Conservation (phyloP, 2,329 filamentous ascomycete genomes). For the Alternaria metachromatica region DNA sequence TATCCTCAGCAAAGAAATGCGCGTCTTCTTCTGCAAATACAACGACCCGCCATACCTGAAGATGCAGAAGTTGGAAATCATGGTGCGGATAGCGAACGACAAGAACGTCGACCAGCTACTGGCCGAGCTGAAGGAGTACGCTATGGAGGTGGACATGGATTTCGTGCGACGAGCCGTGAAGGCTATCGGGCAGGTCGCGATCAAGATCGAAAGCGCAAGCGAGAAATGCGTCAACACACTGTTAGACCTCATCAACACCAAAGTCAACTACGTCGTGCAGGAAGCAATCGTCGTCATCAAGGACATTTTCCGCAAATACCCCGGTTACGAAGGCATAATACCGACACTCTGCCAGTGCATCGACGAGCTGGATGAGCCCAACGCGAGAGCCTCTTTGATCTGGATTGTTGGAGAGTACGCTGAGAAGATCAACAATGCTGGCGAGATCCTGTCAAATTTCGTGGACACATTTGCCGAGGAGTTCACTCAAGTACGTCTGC, state of each 20-base stretch:
- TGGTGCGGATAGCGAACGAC: constrained; percentile 98
- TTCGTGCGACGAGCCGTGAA: constrained; percentile 93
- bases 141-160: constrained; percentile 98
- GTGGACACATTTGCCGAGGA: constrained; percentile 96
- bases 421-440: constrained; percentile 99
- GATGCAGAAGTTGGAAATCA: constrained; percentile 96
- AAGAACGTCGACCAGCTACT: constrained; percentile 94
- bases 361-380: constrained; percentile 93
- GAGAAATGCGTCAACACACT: constrained; percentile 96
- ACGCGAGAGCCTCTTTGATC: constrained; percentile 87
- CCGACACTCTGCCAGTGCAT: constrained; percentile 96
- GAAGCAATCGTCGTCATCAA: constrained; percentile 99
- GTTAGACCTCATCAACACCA: constrained; percentile 92
- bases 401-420: constrained; percentile 99
- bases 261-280: constrained; percentile 99
- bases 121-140: constrained; percentile 95
- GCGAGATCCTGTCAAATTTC: constrained; percentile 88
- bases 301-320: constrained; percentile 96
- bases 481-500: constrained; percentile 78
- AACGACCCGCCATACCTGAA: constrained; percentile 98
- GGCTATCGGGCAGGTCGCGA: constrained; percentile 96
- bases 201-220: constrained; percentile 95
- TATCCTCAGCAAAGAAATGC: constrained; percentile 94
- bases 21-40: constrained; percentile 99
- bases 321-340: constrained; percentile 97